Conservation (phyloP, 176 grass and related monocot species). For the Puccinellia tenuiflora region DNA sequence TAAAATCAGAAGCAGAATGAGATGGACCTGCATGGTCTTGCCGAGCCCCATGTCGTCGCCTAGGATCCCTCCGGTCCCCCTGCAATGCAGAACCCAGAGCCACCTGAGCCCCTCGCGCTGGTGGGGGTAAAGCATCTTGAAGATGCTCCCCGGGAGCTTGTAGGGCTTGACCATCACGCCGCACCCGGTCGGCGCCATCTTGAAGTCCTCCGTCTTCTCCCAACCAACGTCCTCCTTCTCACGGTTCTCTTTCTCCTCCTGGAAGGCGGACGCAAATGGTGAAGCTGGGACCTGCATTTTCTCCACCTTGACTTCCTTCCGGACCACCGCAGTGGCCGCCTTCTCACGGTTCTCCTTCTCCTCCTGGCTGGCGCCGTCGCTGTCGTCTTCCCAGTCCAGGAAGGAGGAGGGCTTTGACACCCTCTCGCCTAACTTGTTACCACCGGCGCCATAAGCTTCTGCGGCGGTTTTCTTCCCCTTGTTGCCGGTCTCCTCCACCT, state of each 20-base stretch:
- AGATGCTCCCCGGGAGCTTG: slow-evolving; percentile 48
- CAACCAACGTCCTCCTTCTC: slow-evolving; percentile 21
- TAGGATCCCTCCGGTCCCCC: slow-evolving; percentile 64
- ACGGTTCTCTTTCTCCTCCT: slow-evolving; percentile 4
- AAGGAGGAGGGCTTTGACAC: not conserved
- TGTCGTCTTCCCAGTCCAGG: not conserved
- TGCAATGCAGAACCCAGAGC: slow-evolving; percentile 84
- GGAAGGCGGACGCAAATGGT: not conserved
- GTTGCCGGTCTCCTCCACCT: too few species aligned
- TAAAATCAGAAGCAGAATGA: not conserved
- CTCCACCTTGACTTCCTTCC: not conserved
- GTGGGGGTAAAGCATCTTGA: slow-evolving; percentile 65
- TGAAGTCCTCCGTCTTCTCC: slow-evolving; percentile 46
- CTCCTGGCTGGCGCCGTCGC: not conserved
- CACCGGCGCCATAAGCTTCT: not conserved
- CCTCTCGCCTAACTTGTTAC: not conserved
- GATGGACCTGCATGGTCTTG: slow-evolving; percentile 87
- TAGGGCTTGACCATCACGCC: slow-evolving; percentile 34
- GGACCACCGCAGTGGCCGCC: not conserved
- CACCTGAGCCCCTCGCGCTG: slow-evolving; percentile 79
- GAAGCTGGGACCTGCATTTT: not conserved
- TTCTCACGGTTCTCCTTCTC: not conserved
- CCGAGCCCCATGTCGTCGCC: slow-evolving; percentile 96
- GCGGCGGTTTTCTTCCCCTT: not conserved
- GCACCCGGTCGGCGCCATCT: slow-evolving; percentile 40